These are phyloP conservation scores for Fusarium udum DNA, from an alignment of 2,329 filamentous ascomycete genomes.

Conservation along the genomic window DNA sequence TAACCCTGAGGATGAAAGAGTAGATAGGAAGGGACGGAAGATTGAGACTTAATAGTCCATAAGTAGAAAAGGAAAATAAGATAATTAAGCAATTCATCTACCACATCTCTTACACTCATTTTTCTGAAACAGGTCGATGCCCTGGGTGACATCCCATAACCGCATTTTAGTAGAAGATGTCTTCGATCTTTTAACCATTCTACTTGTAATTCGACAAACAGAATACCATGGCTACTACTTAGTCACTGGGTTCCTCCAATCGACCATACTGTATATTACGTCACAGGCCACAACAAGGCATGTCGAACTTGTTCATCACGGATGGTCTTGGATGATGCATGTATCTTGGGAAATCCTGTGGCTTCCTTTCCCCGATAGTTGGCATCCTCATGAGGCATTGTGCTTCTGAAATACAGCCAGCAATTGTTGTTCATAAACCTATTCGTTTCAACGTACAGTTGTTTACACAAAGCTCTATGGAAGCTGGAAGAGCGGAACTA, in stretches of 20 bases:
- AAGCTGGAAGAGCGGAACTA: conserved; percentile 51
- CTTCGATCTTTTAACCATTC: neutral
- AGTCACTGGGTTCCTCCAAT: neutral
- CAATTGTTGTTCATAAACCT: conserved; percentile 46
- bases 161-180: neutral
- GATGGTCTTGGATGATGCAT: neutral
- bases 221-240: neutral
- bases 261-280: neutral
- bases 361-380: neutral
- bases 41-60: conserved; percentile 52
- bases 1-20: conserved; percentile 86
- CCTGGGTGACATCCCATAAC: neutral
- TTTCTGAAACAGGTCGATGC: neutral
- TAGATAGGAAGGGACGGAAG: conserved; percentile 84
- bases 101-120: neutral
- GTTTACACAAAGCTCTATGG: conserved; percentile 56
- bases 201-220: neutral
- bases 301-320: neutral
- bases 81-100: neutral
- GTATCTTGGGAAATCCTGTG: neutral
- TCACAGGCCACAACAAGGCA: neutral
- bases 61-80: conserved; percentile 3
- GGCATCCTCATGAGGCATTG: conserved; percentile 30
- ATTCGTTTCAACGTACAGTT: conserved; percentile 49
- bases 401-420: conserved; percentile 46